phyloP scores from a whole-genome alignment of 1,284 basidiomycete genomes.

The Phenoliferia sp. region DNA sequence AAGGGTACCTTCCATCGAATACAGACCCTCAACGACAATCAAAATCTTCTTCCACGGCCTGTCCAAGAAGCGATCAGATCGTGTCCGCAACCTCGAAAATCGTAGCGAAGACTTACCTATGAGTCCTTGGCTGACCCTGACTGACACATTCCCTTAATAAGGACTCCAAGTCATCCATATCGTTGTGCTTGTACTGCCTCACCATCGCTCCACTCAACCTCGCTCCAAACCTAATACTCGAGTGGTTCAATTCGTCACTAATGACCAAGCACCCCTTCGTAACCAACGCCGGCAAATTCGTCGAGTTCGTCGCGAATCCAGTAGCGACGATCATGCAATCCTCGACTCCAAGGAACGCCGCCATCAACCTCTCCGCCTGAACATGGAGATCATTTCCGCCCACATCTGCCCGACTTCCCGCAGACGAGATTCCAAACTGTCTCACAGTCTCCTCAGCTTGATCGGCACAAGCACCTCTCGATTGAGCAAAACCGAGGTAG shows the following conservation, averaged over 20 bases:
- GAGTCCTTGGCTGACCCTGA: conserved; percentile 94
- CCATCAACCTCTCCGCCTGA: conserved; percentile 79
- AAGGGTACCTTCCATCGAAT: conserved; percentile 96
- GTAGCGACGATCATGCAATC: conserved; percentile 86
- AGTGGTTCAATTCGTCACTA: conserved; percentile 95
- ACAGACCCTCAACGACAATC: conserved; percentile 89
- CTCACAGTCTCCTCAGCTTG: conserved; percentile 52
- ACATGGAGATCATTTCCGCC: conserved; percentile 80
- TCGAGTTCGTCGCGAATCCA: conserved; percentile 98
- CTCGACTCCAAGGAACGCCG: conserved; percentile 83
- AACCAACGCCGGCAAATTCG: conserved; percentile 86
- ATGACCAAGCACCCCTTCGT: conserved; percentile 90
- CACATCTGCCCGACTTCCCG: conserved; percentile 75
- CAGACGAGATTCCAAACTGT: conserved; percentile 61
- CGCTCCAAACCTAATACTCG: conserved; percentile 89
- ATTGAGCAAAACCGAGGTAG: conserved; percentile 66
- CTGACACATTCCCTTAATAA: conserved; percentile 86
- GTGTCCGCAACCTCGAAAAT: background rate
- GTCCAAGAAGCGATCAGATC: background rate
- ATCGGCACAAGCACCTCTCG: conserved; percentile 86
- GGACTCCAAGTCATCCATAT: conserved; percentile 76
- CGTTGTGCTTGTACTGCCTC: conserved; percentile 95
- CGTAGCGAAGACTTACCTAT: conserved; percentile 41
- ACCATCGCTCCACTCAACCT: conserved; percentile 84
- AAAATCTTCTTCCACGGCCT: conserved; percentile 98